phyloP scores from a whole-genome alignment of 2,329 filamentous ascomycete genomes.

The Lizonia empirigonia region DNA sequence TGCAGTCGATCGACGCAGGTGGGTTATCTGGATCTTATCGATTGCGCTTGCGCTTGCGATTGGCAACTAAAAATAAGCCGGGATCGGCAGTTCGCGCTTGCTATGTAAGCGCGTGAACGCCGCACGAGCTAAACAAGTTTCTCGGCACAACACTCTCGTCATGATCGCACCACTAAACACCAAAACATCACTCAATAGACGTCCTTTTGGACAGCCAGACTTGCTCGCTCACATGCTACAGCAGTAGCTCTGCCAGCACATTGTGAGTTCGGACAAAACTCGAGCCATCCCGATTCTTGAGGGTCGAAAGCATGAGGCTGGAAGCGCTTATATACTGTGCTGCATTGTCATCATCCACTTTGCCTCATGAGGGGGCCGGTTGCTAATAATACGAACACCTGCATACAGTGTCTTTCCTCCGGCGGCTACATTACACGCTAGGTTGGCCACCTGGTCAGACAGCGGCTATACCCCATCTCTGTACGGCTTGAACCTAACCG shows the following conservation, averaged over 20 bases:
- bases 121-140: slow-evolving; percentile 14
- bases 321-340: slow-evolving; percentile 35
- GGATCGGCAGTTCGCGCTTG: slow-evolving; percentile 26
- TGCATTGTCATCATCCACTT: slow-evolving; percentile 29
- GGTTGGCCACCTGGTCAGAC: slow-evolving; percentile 26
- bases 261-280: neutral
- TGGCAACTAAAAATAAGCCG: slow-evolving; percentile 13
- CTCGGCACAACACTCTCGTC: neutral
- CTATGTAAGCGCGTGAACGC: slow-evolving; percentile 18
- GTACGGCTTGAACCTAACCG: slow-evolving; percentile 31
- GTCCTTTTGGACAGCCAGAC: no score
- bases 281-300: neutral
- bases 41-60: slow-evolving; percentile 13
- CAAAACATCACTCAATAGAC: neutral
- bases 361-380: slow-evolving; percentile 32
- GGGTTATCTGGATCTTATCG: slow-evolving; percentile 22
- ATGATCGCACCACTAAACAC: neutral
- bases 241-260: neutral
- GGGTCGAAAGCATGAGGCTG: slow-evolving; percentile 22
- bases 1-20: slow-evolving; percentile 17
- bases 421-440: slow-evolving; percentile 32
- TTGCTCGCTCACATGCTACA: neutral
- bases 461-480: slow-evolving; percentile 36
- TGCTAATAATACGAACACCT: slow-evolving; percentile 33
- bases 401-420: slow-evolving; percentile 29